Evolutionary conservation across 768 basidiomycete species (phyloP), one percentile per base, ranked within the genome.

Genomic region (Boletus rubropictus): DNA sequence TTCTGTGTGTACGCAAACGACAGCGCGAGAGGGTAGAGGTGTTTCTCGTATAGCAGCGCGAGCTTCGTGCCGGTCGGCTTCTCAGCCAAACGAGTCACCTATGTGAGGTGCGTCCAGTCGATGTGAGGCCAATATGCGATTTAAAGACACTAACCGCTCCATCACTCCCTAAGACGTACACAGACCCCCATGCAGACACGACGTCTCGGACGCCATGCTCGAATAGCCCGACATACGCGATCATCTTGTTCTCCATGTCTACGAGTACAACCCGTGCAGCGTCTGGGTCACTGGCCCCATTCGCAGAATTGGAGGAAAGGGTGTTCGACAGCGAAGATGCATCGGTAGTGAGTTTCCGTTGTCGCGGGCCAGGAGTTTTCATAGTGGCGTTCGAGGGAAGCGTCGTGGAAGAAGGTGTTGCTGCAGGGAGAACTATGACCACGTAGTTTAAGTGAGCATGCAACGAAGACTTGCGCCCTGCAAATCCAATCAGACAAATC

Each of bases 231-330:
- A 83, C 80, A 59, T 89, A 93, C 6, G 89, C 87, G 14, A 95
- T 78, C 43, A 93, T 77, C 69, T 93, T 92, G 68, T 94, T 96
- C 59, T 90, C 89, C 31, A 86, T 80, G 61, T 99, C 94, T 54
- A 97, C 86, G 1, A 98, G 79, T 0, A 85, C 86, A 34, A 98
- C 79, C 51, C 82, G 86, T 11, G 82, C 80, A 32, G 89, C 79
- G 42, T 90, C 88, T 0, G 76, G 66, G 33, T 77, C 75, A 14
- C 63, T 56, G 5, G 6, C 39, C 1, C 61, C 61, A 4, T 72
- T 72, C 10, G 77, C 72, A 3, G 81, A 79, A 32, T 22, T 42
- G 5, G 33, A 28, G 15, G 49, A 42, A 7, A 48, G 32, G 2
- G 33, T 28, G 5, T 55, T 54, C 0, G 49, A 50, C 3, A 54